Base-by-base conservation (phyloP, 2,329 filamentous ascomycete species). In the Macrophomina tecta region DNA sequence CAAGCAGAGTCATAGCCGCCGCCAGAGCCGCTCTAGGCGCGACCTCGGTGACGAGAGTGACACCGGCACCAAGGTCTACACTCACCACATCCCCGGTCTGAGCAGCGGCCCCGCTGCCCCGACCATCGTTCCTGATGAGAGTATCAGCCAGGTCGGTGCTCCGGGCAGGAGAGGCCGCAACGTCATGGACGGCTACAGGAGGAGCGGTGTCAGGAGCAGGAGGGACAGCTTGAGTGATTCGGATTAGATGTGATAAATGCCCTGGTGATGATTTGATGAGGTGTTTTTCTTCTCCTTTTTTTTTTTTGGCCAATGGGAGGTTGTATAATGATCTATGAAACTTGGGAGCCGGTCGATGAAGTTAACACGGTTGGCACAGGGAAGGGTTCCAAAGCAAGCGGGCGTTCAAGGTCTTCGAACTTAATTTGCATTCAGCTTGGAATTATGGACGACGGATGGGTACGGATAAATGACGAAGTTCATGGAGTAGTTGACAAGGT, bases 21-120 rank as follows among this genome's bases (percentile, higher is more conserved):
- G 74, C 40, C 51, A 63, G 52, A 53, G 60, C 65, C 64, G 51
- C 18, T 62, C 56, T 40, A 48, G 77, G 74, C 77, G 74, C 5
- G 79, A 82, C 30, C 75, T 80, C 2, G 34, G 52, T 52, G 36
- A 32, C 16, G 58, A 62, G 4, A 75, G 76, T 23, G 79, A 78
- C 5, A 78, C 79, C 0, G 84, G 85, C 9, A 86, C 84, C 12
- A 86, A 85, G 74, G 81, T 79, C 56, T 88, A 88, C 71, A 82
- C 84, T 32, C 85, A 86, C 75, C 82, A 85, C 8, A 85, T 88
- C 58, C 85, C 86, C 0, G 85, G 83, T 0, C 70, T 87, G 71
- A 84, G 80, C 36, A 34, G 34, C 36, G 48, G 45, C 14, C 45
- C 53, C 9, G 55, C 42, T 67, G 75, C 76, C 0, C 75, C 72